Evolutionary conservation across 352 stramenopile genomes (phyloP).

Genomic region (Phytophthora litchii): DNA sequence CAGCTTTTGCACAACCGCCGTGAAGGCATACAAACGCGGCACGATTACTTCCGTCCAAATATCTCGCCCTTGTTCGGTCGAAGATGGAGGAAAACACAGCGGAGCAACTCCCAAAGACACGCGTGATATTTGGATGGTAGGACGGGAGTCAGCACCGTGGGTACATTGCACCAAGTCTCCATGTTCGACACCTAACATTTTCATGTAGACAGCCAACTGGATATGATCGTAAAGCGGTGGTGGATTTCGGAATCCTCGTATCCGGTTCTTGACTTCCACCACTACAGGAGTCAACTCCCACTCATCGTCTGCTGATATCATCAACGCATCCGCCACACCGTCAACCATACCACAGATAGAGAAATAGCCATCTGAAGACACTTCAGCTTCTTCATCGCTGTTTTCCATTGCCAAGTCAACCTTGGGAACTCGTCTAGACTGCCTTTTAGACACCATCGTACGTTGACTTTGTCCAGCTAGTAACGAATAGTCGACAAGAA

Average conservation of each 20-base stretch:
- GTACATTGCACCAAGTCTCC: constrained; percentile 80
- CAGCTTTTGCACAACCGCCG: constrained; percentile 50
- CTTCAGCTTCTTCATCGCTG: background rate
- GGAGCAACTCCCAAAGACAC: constrained; percentile 53
- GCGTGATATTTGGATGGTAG: constrained; percentile 60
- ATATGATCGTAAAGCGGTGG: constrained; percentile 77
- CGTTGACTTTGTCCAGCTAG: constrained; percentile 35
- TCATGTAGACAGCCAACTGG: constrained; percentile 85
- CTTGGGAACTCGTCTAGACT: background rate
- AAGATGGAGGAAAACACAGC: constrained; percentile 34
- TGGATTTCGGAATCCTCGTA: constrained; percentile 61
- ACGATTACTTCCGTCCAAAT: constrained; percentile 72
- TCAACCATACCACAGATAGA: constrained; percentile 87
- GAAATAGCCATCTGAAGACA: constrained; percentile 43
- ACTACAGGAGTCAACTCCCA: constrained; percentile 69
- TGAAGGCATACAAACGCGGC: constrained; percentile 64
- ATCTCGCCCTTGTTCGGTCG: constrained; percentile 20
- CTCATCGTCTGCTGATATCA: constrained; percentile 57
- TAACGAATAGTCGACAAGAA: constrained; percentile 29
- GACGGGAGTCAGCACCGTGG: constrained; percentile 37
- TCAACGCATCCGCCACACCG: constrained; percentile 62
- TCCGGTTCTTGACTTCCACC: constrained; percentile 81
- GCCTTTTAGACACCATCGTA: constrained; percentile 11
- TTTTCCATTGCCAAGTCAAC: constrained; percentile 1
- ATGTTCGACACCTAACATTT: constrained; percentile 65